Evolutionary conservation across 768 basidiomycete species (phyloP).

Genomic region (Podaxis sp.): DNA sequence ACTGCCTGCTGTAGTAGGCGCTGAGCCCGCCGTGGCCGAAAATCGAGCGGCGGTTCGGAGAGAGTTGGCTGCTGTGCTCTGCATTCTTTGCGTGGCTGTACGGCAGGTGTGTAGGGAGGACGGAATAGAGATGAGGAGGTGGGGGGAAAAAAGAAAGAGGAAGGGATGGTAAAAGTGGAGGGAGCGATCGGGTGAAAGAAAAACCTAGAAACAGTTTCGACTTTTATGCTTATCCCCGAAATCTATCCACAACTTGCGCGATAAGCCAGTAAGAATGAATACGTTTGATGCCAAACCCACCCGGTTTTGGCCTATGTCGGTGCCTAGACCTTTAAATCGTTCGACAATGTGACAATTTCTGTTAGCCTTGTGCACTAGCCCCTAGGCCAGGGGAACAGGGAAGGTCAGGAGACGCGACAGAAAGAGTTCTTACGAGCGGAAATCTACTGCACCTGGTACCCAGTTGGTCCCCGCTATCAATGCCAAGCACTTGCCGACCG

Average conservation of each 20-base stretch:
- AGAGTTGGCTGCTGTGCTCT: slow-evolving; percentile 14
- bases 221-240: slow-evolving; percentile 9
- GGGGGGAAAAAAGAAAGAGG: slow-evolving; percentile 15
- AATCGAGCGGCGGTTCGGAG: slow-evolving; percentile 18
- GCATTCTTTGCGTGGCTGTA: slow-evolving; percentile 14
- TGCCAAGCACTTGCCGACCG: neutral
- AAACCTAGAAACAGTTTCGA: neutral
- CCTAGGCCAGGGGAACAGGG: neutral
- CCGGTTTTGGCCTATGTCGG: neutral
- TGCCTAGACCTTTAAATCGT: neutral
- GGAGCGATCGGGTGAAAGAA: neutral
- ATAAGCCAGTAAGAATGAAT: neutral
- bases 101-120: neutral
- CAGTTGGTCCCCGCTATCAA: neutral
- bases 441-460: no score
- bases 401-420: neutral
- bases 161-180: neutral
- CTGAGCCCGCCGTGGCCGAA: slow-evolving; percentile 13
- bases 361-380: neutral
- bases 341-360: neutral
- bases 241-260: neutral
- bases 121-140: slow-evolving; percentile 7
- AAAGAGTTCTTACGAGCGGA: neutral
- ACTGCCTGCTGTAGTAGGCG: slow-evolving; percentile 13
- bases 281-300: neutral